Percentiles rank a stretch among this genome's conserved stretches.
Conservation (phyloP, 106 monocot species). For the Posidonia australis region DNA sequence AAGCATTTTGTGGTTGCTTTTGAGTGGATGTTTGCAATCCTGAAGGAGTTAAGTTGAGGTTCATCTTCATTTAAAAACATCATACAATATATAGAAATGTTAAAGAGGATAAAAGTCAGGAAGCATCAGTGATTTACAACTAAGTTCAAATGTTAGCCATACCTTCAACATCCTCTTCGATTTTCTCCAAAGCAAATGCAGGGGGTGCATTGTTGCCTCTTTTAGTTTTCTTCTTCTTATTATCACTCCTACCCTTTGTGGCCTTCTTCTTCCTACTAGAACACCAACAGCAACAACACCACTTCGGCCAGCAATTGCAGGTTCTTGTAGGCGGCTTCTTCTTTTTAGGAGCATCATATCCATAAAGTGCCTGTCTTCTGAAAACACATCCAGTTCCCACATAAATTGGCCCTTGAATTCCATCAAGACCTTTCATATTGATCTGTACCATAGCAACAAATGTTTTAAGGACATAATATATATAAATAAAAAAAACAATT, state of each 20-base stretch:
- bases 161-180: constrained; percentile 36
- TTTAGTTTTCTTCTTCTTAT: constrained; percentile 35
- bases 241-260: constrained; percentile 34
- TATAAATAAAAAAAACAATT: neutral
- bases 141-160: neutral
- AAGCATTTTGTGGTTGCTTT: no score
- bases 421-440: constrained; percentile 31
- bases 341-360: constrained; percentile 57
- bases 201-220: constrained; percentile 37
- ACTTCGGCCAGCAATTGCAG: constrained; percentile 79
- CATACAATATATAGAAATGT: no score
- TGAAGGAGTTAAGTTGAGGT: no score
- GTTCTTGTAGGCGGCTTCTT: constrained; percentile 71
- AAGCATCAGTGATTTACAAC: no score
- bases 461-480: neutral
- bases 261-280: constrained; percentile 56
- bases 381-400: constrained; percentile 29
- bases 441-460: constrained; percentile 4
- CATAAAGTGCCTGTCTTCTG: constrained; percentile 46
- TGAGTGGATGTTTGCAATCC: no score
- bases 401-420: constrained; percentile 31
- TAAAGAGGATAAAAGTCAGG: no score
- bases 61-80: no score
- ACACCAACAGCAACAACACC: constrained; percentile 55
- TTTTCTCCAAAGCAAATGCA: constrained; percentile 49